Evolutionary conservation across 2,329 filamentous ascomycete species (phyloP), one percentile per base, ranked within the genome.

Genomic region (Biscogniauxia mediterranea): DNA sequence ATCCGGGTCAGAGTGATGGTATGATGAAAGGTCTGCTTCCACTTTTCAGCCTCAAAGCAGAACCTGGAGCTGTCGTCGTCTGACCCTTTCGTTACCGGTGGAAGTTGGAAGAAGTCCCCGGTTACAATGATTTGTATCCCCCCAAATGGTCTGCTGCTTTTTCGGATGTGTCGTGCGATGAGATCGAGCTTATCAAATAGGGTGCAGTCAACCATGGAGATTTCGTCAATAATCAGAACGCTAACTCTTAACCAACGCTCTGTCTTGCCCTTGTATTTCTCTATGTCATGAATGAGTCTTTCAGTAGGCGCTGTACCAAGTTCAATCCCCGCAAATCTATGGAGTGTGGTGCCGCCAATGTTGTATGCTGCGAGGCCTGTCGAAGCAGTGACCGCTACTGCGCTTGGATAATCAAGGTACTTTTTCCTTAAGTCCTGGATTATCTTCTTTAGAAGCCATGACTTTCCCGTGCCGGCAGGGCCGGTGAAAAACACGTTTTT

Each of bases 141-240:
- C 58, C 95, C 96, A 81, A 97, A 99, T 0, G 95, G 91, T 9
- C 92, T 85, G 9, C 91, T 93, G 69, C 97, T 97, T 72, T 95
- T 97, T 58, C 93, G 87, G 63, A 99, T 87, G 3, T 83, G 86
- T 59, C 94, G 86, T 15, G 93, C 94, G 67, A 99, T 90, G 62
- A 90, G 86, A 64, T 96, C 93, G 19, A 99, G 83, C 75, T 99
- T 99, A 79, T 99, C 95, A 68, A 98, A 99, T 0, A 99, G 82
- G 38, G 97, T 93, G 1, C 92, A 95, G 70, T 99, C 95, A 4
- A 99, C 93, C 96, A 99, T 99, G 13, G 95, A 98, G 3, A 99
- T 89, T 74, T 99, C 95, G 76, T 99, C 95, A 69, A 99, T 86
- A 67, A 99, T 84, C 23, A 99, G 83, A 13, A 92, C 87, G 71